Base-by-base conservation (phyloP, 176 grass and related monocot genomes). In the Carex littledalei region DNA sequence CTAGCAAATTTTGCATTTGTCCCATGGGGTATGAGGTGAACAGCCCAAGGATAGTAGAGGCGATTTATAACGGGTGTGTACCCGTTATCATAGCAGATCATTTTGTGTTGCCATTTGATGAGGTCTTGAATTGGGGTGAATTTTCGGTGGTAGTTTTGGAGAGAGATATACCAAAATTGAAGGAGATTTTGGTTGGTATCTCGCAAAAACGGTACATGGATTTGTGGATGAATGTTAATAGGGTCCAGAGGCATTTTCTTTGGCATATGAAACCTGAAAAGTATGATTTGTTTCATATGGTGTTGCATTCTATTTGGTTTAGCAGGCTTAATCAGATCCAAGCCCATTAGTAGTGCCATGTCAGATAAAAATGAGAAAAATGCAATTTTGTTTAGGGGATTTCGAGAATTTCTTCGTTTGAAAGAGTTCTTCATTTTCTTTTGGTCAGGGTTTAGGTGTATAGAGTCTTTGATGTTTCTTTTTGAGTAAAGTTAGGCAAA, bases 1-100 rank as follows among this genome's bases (percentile, higher is more conserved):
- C 87, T 1, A 97, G 89, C 84, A 97, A 88, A 35, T 97, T 84
- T 57, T 97, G 94, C 78, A 90, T 97, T 63, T 94, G 94, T 37
- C 92, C 94, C 0, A 94, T 94, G 94, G 94, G 94, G 29, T 97
- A 97, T 26, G 94, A 97, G 78, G 94, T 97, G 55, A 97, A 97
- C 86, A 94, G 94, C 22, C 94, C 94, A 3, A 92, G 94, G 35
- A 94, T 97, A 43, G 89, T 97, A 8, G 94, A 94, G 84, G 90
- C 95, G 14, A 91, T 97, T 73, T 93, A 97, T 80, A 91, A 92
- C 24, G 94, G 89, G 71, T 97, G 94, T 49, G 92, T 97, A 50
- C 94, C 90, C 1, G 94, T 97, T 74, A 91, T 97, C 78, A 91
- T 97, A 72, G 94, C 90, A 0, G 94, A 97, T 37, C 86, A 94